Base-by-base conservation (phyloP, 306 rosid genomes). In the Lathyrus tuberosus region DNA sequence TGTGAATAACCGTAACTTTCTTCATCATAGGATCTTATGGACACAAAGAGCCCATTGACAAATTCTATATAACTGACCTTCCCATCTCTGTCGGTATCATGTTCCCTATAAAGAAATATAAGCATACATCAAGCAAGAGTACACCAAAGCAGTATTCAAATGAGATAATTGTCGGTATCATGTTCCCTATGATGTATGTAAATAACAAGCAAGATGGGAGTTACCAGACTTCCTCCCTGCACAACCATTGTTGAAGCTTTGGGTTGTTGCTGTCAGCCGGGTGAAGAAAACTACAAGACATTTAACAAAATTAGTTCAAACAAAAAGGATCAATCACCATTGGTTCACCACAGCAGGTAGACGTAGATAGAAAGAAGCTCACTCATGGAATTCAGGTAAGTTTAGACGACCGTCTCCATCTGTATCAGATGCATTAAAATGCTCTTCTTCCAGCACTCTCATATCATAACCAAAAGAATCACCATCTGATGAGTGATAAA, bases 361-460 rank as follows among this genome's bases (percentile, higher is more conserved):
- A 52, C 10, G 5, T 33, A 31, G 35, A 4, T 31, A 31, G 17
- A 35, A 41, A 58, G 63, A n/a, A 5, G 10, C 98, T 86, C 83
- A 90, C 97, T 93, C 97, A 48, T 93, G 90, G 83, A 93, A 93
- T 69, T 93, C 97, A 0, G 84, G 78, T 28, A 93, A 67, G 79
- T 93, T 93, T 10, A 93, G 83, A 71, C 86, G 82, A 59, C 96
- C 91, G 69, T 93, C 86, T 51, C 86, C 89, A 17, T 93, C 88
- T 17, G 78, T 82, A 84, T 93, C 98, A 0, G 97, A 88, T 43
- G 96, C 97, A 78, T 86, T 93, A 61, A 93, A 93, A 79, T 93
- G 98, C 69, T 86, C 96, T 59, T 82, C 79, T 85, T 80, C 85
- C 93, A 91, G 88, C 98, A 95, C 84, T 8, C 98, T 92, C 91